These are phyloP conservation scores for Aschersonia sp. DNA, from an alignment of 2,329 filamentous ascomycete species.

Conservation along the genomic window DNA sequence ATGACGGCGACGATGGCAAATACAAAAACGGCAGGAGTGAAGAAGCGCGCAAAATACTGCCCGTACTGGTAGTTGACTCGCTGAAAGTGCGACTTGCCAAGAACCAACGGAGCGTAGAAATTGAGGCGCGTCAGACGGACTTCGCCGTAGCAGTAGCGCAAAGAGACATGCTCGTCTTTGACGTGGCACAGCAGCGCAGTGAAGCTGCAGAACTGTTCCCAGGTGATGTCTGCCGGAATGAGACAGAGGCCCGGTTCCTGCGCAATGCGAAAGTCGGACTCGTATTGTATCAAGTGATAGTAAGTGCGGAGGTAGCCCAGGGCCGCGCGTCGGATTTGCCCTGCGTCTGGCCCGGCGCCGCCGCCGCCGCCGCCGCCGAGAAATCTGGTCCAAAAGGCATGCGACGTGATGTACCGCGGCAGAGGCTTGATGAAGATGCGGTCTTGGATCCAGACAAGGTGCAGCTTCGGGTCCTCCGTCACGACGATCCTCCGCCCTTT, in stretches of 20 bases:
- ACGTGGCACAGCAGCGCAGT: constrained; percentile 11
- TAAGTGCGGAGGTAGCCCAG: constrained; percentile 22
- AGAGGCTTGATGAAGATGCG: constrained; percentile 27
- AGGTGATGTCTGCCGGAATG: constrained; percentile 9
- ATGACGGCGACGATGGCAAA: constrained; percentile 9
- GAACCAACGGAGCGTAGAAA: constrained; percentile 9
- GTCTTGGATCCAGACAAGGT: constrained; percentile 25
- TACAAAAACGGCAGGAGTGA: constrained; percentile 10
- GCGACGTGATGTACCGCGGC: constrained; percentile 19
- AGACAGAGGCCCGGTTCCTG: constrained; percentile 14
- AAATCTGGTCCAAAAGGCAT: constrained; percentile 13
- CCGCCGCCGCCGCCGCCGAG: constrained; percentile 1
- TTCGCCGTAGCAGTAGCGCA: constrained; percentile 22
- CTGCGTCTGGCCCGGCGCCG: neutral
- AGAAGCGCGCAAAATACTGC: constrained; percentile 10
- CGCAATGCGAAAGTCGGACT: constrained; percentile 19
- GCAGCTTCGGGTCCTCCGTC: constrained; percentile 23
- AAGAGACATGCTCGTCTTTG: constrained; percentile 12
- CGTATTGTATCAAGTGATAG: constrained; percentile 16
- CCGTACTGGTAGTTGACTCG: constrained; percentile 10
- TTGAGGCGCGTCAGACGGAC: constrained; percentile 21
- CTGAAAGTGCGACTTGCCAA: constrained; percentile 10
- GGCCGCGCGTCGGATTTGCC: constrained; percentile 8
- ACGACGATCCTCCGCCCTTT: constrained; percentile 22
- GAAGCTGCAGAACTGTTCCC: constrained; percentile 16